These are phyloP conservation scores for Phytophthora pinifolia DNA, from an alignment of 352 stramenopile genomes.

Conservation along the genomic window DNA sequence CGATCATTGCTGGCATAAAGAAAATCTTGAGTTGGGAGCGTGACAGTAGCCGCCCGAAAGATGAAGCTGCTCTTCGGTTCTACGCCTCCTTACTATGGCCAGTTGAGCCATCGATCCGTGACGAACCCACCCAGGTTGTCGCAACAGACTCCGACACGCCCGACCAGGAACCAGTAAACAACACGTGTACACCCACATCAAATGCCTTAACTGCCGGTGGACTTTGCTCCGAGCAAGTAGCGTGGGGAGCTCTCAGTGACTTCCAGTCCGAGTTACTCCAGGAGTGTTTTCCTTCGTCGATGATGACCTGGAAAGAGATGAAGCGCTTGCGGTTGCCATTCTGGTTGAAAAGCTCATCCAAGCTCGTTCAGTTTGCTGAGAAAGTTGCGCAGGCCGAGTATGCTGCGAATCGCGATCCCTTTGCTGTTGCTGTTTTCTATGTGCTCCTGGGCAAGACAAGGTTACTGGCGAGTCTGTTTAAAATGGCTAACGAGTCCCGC, in stretches of 20 bases:
- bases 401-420: slow-evolving; percentile 72
- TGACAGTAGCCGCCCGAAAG: slow-evolving; percentile 54
- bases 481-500: slow-evolving; percentile 76
- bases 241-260: slow-evolving; percentile 68
- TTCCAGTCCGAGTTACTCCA: slow-evolving; percentile 67
- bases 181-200: neutral
- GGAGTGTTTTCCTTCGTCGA: slow-evolving; percentile 53
- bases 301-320: slow-evolving; percentile 73
- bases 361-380: slow-evolving; percentile 60
- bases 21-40: slow-evolving; percentile 68
- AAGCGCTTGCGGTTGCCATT: slow-evolving; percentile 68
- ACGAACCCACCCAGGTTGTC: neutral
- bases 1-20: slow-evolving; percentile 47
- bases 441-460: slow-evolving; percentile 83
- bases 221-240: slow-evolving; percentile 80
- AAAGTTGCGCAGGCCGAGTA: slow-evolving; percentile 81
- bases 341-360: slow-evolving; percentile 65
- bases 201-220: slow-evolving; percentile 19
- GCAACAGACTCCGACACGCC: neutral
- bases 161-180: slow-evolving; percentile 11
- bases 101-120: slow-evolving; percentile 21
- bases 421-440: slow-evolving; percentile 85
- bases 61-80: slow-evolving; percentile 74
- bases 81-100: slow-evolving; percentile 71
- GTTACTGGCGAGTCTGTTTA: slow-evolving; percentile 83